Conservation (phyloP, 768 basidiomycete species). For the Termitomyces sp. region DNA sequence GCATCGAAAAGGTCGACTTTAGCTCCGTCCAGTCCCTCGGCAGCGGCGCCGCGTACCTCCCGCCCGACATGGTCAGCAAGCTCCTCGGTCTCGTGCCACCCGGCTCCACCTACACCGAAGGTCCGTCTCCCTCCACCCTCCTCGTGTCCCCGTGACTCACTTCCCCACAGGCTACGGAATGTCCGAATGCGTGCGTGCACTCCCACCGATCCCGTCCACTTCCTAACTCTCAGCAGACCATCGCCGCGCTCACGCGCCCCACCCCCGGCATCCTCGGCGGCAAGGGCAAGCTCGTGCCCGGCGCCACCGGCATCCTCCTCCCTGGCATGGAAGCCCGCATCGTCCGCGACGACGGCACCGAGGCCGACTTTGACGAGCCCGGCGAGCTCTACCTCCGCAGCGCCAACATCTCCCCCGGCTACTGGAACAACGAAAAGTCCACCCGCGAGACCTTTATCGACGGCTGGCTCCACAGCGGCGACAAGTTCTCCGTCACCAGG, state of each 20-base stretch:
- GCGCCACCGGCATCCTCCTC: constrained; percentile 51
- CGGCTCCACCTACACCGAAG: constrained; percentile 35
- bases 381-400: constrained; percentile 62
- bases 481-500: constrained; percentile 56
- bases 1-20: constrained; percentile 43
- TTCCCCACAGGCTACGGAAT: constrained; percentile 56
- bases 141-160: not conserved
- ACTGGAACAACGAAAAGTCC: constrained; percentile 67
- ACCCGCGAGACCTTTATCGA: constrained; percentile 61
- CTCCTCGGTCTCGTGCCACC: constrained; percentile 31
- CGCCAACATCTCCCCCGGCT: constrained; percentile 55
- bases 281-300: constrained; percentile 30
- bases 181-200: constrained; percentile 55
- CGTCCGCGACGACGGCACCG: constrained; percentile 45
- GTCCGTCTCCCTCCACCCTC: constrained; percentile 22
- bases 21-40: constrained; percentile 38
- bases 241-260: constrained; percentile 41
- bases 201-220: not conserved
- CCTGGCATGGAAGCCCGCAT: constrained; percentile 55
- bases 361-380: constrained; percentile 47
- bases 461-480: constrained; percentile 77
- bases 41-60: constrained; percentile 66
- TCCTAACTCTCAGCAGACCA: constrained; percentile 35
- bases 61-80: constrained; percentile 43
- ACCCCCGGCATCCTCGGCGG: constrained; percentile 40